Evolutionary conservation across 2,329 filamentous ascomycete genomes (phyloP).

Genomic region (Sphaerulina musiva): DNA sequence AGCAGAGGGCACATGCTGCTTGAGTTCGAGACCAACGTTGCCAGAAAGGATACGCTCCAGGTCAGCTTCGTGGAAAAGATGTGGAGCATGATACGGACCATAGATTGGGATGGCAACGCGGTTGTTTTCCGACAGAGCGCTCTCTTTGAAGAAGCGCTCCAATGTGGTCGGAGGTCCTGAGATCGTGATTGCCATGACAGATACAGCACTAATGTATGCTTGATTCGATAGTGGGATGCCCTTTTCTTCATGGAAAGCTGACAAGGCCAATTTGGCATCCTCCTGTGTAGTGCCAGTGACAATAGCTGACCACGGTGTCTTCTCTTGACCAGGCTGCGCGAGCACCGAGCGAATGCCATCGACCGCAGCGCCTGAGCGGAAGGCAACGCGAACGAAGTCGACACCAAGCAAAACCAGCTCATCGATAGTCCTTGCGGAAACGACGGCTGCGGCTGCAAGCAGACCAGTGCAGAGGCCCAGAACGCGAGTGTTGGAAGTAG

Average conservation of each 20-base stretch:
- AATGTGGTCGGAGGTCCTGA: conserved; percentile 53
- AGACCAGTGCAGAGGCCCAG: conserved; percentile 64
- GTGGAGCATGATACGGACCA: conserved; percentile 54
- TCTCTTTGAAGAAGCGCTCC: conserved; percentile 46
- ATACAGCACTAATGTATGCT: conserved; percentile 55
- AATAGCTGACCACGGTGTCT: conserved; percentile 61
- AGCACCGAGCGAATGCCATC: conserved; percentile 40
- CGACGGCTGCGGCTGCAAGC: conserved; percentile 62
- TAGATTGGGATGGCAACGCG: conserved; percentile 50
- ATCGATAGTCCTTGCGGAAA: conserved; percentile 56
- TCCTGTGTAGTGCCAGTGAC: conserved; percentile 52
- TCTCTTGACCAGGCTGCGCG: conserved; percentile 49
- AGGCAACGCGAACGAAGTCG: conserved; percentile 59
- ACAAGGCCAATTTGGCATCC: conserved; percentile 47
- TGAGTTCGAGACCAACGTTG: conserved; percentile 37
- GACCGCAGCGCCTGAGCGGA: conserved; percentile 52
- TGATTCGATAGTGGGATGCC: conserved; percentile 46
- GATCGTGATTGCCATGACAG: conserved; percentile 53
- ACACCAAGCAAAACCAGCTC: conserved; percentile 57
- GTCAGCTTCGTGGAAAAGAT: conserved; percentile 48
- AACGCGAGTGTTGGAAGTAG: conserved; percentile 46
- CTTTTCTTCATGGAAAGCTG: conserved; percentile 53
- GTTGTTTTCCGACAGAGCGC: conserved; percentile 45
- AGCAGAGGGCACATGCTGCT: conserved; percentile 38
- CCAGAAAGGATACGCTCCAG: conserved; percentile 46